These are phyloP conservation scores for Angomonas ambiguus DNA, from an alignment of 208 protist species.

Conservation along the genomic window DNA sequence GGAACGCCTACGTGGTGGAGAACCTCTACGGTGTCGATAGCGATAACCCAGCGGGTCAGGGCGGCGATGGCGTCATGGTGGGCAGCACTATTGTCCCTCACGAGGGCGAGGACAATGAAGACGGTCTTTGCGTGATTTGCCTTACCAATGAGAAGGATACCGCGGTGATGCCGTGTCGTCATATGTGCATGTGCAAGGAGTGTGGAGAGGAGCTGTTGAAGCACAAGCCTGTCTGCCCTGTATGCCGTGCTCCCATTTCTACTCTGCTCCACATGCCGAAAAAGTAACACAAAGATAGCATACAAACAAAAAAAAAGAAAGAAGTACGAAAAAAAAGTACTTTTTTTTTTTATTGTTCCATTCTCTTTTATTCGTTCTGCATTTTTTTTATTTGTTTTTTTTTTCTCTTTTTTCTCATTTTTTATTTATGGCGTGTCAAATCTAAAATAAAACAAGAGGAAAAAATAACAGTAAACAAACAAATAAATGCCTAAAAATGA, in stretches of 20 bases:
- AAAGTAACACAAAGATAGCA: not conserved
- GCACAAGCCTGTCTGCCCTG: slow-evolving; percentile 92
- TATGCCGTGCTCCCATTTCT: slow-evolving; percentile 87
- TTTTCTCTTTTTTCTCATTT: slow-evolving; percentile 10
- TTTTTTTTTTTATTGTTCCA: not conserved
- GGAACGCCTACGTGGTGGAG: slow-evolving; percentile 83
- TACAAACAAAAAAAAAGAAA: not conserved
- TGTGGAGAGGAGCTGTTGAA: slow-evolving; percentile 91
- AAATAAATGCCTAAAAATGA: slow-evolving; percentile 12
- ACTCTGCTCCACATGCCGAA: slow-evolving; percentile 86
- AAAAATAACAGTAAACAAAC: not conserved
- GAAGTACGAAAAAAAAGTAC: not conserved
- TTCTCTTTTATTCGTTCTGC: slow-evolving; percentile 3
- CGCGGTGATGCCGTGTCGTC: slow-evolving; percentile 91
- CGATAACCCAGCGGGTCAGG: slow-evolving; percentile 32
- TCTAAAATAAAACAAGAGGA: not conserved
- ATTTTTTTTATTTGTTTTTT: not conserved
- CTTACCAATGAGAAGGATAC: slow-evolving; percentile 89
- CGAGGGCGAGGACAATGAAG: slow-evolving; percentile 77
- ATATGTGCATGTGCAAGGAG: slow-evolving; percentile 93
- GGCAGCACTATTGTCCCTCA: slow-evolving; percentile 57
- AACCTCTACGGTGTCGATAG: slow-evolving; percentile 82
- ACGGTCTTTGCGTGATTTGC: slow-evolving; percentile 92
- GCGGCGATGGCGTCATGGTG: slow-evolving; percentile 66
- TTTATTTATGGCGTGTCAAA: not conserved